These are phyloP conservation scores for Leucocoprinus sp. DNA, from an alignment of 768 basidiomycete species.

Conservation along the genomic window DNA sequence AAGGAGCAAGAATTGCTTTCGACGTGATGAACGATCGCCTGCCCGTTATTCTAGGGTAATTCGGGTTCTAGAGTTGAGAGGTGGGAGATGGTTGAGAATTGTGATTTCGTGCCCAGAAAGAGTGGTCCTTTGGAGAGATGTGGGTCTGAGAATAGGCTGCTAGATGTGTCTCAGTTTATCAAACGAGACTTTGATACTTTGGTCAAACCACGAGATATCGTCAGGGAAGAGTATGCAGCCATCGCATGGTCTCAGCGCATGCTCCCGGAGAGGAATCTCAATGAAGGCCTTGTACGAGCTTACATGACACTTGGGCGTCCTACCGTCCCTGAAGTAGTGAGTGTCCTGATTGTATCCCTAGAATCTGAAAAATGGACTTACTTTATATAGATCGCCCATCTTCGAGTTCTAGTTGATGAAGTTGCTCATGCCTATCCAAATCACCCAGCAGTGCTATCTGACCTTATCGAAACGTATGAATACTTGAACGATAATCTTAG, in stretches of 20 bases:
- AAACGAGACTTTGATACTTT: slow-evolving; percentile 5
- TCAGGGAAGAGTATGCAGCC: slow-evolving; percentile 12
- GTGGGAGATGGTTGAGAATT: slow-evolving; percentile 2
- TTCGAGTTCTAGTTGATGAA: slow-evolving; percentile 1
- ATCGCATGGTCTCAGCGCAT: slow-evolving; percentile 21
- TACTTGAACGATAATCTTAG: not conserved
- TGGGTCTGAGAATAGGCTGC: not conserved
- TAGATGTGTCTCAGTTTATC: slow-evolving; percentile 3
- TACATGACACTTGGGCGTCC: slow-evolving; percentile 17
- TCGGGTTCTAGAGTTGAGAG: not conserved
- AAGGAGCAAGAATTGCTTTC: not conserved
- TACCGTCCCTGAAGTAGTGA: slow-evolving; percentile 16
- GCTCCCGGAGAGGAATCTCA: slow-evolving; percentile 11
- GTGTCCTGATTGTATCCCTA: slow-evolving; percentile 2
- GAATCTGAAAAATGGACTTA: not conserved
- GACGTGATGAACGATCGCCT: slow-evolving; percentile 2
- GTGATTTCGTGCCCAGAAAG: not conserved
- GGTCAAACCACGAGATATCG: slow-evolving; percentile 13
- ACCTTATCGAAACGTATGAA: slow-evolving; percentile 4
- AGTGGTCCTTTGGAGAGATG: not conserved
- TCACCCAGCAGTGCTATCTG: not conserved
- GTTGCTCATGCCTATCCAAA: not conserved
- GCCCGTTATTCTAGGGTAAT: not conserved
- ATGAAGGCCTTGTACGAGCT: slow-evolving; percentile 12
- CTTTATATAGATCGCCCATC: slow-evolving; percentile 1